Evolutionary conservation across 805 yeast species (phyloP), one percentile per base, ranked within the genome.

Genomic region (Suhomyces canberraensis): DNA sequence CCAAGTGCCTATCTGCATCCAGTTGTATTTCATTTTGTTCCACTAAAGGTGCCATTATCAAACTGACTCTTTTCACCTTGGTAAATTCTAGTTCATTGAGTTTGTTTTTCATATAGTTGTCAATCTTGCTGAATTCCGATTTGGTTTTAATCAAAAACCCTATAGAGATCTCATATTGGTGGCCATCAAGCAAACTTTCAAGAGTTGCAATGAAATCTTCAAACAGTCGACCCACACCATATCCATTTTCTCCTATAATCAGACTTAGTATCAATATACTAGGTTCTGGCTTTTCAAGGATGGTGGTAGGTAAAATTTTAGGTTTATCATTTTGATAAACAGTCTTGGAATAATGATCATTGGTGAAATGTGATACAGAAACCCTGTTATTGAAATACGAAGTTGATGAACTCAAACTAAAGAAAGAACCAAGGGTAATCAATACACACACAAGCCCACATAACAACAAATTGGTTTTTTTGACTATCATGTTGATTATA

Each of bases 11-110:
- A 25, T 51, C 40, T 8, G 39, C 44, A 16, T 58, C 45, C 27
- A 45, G 37, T 4, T 50, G 27, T 3, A 25, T 42, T n/a, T 40
- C 44, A 6, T 48, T 42, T 3, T 47, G 35, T 36, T 65, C 69
- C 16, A 66, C 46, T 29, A 62, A 58, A 8, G 69, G 69, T 1
- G 71, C 70, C 27, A 47, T 40, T 1, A 65, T 8, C 16, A 66
- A 30, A 5, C 61, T 56, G 2, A 66, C 52, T 37, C 46, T 47
- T 16, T 20, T 3, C 16, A 35, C 18, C 17, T 22, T 8, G 2
- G 33, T 17, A 6, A 25, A 18, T 19, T 11, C 28, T 13, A 7
- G 16, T 8, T 13, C 24, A 9, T 13, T 19, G 11, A 31, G 8
- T 6, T 22, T 31, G 48, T 50, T 16, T 3, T 46, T 48, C 34